Percentiles rank a stretch among this genome's conserved stretches.
Conservation (phyloP, 306 rosid genomes). For the Corylus americana region DNA sequence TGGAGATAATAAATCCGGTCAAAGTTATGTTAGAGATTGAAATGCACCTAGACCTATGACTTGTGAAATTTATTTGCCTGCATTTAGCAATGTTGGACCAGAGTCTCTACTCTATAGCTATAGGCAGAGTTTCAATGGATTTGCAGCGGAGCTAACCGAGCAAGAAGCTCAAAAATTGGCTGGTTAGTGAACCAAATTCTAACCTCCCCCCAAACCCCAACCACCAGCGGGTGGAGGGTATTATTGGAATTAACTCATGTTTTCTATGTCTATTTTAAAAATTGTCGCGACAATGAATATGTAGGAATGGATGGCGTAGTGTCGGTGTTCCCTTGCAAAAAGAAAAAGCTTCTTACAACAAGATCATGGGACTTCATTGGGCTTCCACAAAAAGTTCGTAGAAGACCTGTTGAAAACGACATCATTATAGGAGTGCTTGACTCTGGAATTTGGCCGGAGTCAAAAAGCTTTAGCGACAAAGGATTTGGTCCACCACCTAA, state of each 20-base stretch:
- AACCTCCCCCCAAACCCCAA: too few species aligned
- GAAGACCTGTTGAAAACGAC: constrained; percentile 33
- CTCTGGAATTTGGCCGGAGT: constrained; percentile 55
- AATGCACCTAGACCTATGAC: too few species aligned
- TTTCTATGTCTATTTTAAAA: neutral
- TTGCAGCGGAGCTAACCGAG: constrained; percentile 38
- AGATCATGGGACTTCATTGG: constrained; percentile 68
- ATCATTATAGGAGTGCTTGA: constrained; percentile 50
- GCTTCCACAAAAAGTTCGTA: constrained; percentile 26
- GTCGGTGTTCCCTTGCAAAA: constrained; percentile 47
- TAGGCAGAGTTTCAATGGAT: constrained; percentile 48
- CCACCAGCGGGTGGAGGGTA: too few species aligned
- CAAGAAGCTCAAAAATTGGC: constrained; percentile 38
- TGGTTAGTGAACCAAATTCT: constrained; percentile 12
- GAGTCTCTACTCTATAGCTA: constrained; percentile 32
- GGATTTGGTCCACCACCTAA: constrained; percentile 53
- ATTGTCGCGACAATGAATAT: neutral
- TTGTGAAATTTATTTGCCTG: too few species aligned
- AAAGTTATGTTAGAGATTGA: too few species aligned
- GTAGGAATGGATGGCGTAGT: constrained; percentile 50
- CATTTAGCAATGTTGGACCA: constrained; percentile 21
- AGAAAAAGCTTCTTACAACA: constrained; percentile 45
- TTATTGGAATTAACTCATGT: too few species aligned
- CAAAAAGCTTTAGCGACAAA: constrained; percentile 42
- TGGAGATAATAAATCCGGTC: too few species aligned